Evolutionary conservation across 345 rosid species (phyloP).

Genomic region (Dipteronia sinensis): DNA sequence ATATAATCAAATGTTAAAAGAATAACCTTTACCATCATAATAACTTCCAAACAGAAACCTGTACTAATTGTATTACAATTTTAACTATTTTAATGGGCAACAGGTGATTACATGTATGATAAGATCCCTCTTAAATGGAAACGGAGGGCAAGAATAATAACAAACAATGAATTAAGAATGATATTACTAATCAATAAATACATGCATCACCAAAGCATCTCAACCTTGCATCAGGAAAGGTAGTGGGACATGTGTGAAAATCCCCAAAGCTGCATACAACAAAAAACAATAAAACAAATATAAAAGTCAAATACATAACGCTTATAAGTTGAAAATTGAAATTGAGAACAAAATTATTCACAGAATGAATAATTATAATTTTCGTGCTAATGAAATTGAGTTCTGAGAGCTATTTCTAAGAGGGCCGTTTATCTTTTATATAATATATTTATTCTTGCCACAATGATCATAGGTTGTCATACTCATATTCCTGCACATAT

Average conservation of each 20-base stretch:
- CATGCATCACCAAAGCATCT: conserved; percentile 4
- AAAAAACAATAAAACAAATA: conserved; percentile 9
- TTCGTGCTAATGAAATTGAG: no score
- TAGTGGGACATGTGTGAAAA: conserved; percentile 62
- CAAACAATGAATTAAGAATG: conserved; percentile 27
- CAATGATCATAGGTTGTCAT: no score
- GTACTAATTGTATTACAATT: not conserved
- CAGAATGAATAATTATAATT: no score
- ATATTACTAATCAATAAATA: not conserved
- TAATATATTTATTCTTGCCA: no score
- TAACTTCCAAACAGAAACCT: no score
- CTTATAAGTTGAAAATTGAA: not conserved
- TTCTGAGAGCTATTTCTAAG: not conserved
- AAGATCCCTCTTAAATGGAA: not conserved
- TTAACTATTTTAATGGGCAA: not conserved
- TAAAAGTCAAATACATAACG: not conserved
- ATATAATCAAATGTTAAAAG: no score
- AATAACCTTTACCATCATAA: no score
- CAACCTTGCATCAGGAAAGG: conserved; percentile 28
- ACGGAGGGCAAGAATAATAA: not conserved
- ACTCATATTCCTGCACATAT: no score
- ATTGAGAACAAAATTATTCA: not conserved
- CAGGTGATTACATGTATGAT: not conserved
- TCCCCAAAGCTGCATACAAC: conserved; percentile 79
- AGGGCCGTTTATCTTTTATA: no score